phyloP scores from a whole-genome alignment of 768 basidiomycete species.

The Amanita muscaria region DNA sequence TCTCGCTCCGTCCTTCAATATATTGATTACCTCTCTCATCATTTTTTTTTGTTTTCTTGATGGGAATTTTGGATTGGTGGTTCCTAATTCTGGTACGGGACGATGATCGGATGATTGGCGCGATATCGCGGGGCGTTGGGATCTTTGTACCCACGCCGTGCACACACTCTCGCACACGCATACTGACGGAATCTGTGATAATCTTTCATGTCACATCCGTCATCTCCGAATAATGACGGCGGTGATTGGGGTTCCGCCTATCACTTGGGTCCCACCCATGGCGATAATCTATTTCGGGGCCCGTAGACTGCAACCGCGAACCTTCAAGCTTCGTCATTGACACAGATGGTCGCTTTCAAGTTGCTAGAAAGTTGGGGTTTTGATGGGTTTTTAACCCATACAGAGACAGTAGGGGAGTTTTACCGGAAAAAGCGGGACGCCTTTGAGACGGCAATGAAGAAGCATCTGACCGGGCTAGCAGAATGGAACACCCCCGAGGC shows the following conservation, averaged over 20 bases:
- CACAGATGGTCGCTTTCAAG: constrained; percentile 51
- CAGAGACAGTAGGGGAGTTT: constrained; percentile 57
- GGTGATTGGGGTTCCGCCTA: background rate
- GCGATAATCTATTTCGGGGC: background rate
- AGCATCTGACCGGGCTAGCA: constrained; percentile 69
- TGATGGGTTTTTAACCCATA: constrained; percentile 65
- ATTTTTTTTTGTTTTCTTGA: constrained; percentile 2
- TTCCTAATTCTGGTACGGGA: too few relatives aligned
- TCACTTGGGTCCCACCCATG: too few relatives aligned
- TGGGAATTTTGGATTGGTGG: background rate
- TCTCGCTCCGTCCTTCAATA: constrained; percentile 6
- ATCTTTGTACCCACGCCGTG: too few relatives aligned
- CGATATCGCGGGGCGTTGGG: too few relatives aligned
- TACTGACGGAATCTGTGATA: too few relatives aligned
- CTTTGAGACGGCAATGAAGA: constrained; percentile 69
- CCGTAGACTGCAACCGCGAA: constrained; percentile 56
- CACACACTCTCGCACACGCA: too few relatives aligned
- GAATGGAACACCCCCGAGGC: constrained; percentile 66
- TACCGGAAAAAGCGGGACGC: constrained; percentile 66
- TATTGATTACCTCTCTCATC: background rate
- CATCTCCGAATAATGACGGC: background rate
- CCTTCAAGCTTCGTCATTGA: constrained; percentile 55
- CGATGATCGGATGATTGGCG: too few relatives aligned
- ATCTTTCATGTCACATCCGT: too few relatives aligned
- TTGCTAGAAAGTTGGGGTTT: constrained; percentile 68